Conservation (phyloP, 2,329 filamentous ascomycete genomes). For the Ophiostoma fasciatum region DNA sequence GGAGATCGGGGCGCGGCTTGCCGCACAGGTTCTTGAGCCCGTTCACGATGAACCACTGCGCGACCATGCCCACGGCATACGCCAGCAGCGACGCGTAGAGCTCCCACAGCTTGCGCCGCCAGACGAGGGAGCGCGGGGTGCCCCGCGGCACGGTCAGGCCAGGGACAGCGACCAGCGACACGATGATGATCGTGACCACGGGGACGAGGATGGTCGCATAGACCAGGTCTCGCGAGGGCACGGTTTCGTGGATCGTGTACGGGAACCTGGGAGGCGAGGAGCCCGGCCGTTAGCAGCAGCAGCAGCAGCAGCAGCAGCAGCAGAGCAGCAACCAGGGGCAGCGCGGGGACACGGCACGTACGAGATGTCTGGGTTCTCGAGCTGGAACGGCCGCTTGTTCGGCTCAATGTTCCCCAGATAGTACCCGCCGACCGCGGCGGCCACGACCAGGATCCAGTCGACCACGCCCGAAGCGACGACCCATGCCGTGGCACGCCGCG, state of each 20-base stretch:
- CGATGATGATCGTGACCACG: slow-evolving; percentile 49
- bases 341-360: no score
- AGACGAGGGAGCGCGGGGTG: slow-evolving; percentile 50
- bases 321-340: no score
- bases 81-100: slow-evolving; percentile 77
- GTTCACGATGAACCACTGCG: slow-evolving; percentile 67
- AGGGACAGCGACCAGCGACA: slow-evolving; percentile 57
- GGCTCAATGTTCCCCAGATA: slow-evolving; percentile 45
- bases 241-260: slow-evolving; percentile 52
- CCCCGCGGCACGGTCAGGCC: slow-evolving; percentile 49
- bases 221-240: slow-evolving; percentile 50
- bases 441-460: slow-evolving; percentile 58
- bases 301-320: no score
- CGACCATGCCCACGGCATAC: slow-evolving; percentile 54
- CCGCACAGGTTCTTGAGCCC: slow-evolving; percentile 81
- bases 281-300: no score
- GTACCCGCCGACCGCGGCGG: slow-evolving; percentile 42
- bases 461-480: slow-evolving; percentile 53
- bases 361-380: slow-evolving; percentile 64
- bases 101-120: slow-evolving; percentile 81
- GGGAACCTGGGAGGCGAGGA: slow-evolving; percentile 42
- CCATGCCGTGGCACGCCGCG: slow-evolving; percentile 7
- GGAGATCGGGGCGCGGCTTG: slow-evolving; percentile 50
- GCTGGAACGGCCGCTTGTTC: slow-evolving; percentile 55
- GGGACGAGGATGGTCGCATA: slow-evolving; percentile 52